A percentile compares a stretch with the other conserved stretches of the same genome.
Evolutionary conservation across 257 asterid genomes (phyloP).

Genomic region (Solanum lycopersicoides): DNA sequence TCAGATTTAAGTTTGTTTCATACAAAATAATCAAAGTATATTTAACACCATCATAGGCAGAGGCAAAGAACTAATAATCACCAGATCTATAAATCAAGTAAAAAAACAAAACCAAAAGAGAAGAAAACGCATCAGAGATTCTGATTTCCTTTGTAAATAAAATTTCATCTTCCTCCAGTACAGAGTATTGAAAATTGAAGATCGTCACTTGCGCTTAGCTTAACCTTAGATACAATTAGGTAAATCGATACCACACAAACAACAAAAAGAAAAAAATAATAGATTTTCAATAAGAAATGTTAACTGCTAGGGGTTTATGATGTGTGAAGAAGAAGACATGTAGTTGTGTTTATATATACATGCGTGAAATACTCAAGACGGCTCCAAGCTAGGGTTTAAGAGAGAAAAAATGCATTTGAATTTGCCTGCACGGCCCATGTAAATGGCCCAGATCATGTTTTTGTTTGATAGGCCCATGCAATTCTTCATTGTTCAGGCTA

Average conservation of each 20-base stretch:
- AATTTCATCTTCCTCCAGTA: slow-evolving; percentile 25
- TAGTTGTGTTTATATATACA: background rate
- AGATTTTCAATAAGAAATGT: background rate
- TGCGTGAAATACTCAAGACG: background rate
- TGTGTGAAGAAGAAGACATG: background rate
- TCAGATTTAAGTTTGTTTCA: slow-evolving; percentile 36
- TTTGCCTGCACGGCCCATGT: background rate
- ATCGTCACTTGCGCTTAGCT: slow-evolving; percentile 29
- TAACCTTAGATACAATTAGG: background rate
- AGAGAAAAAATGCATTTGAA: background rate
- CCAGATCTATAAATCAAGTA: background rate
- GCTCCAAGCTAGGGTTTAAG: background rate
- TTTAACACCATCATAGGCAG: slow-evolving; percentile 57
- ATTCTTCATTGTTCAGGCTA: background rate
- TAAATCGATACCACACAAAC: background rate
- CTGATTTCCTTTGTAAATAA: slow-evolving; percentile 33
- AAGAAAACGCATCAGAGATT: slow-evolving; percentile 35
- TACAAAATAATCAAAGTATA: slow-evolving; percentile 43
- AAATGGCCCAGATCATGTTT: background rate
- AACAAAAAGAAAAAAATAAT: background rate
- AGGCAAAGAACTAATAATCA: background rate
- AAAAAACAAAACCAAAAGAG: background rate
- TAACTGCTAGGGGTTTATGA: background rate
- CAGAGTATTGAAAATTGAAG: slow-evolving; percentile 18
- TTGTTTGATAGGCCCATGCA: background rate